Percentiles rank a stretch among this genome's conserved stretches.
Evolutionary conservation across 148 eudicot species (phyloP).

Genomic region (Persicaria maculosa): DNA sequence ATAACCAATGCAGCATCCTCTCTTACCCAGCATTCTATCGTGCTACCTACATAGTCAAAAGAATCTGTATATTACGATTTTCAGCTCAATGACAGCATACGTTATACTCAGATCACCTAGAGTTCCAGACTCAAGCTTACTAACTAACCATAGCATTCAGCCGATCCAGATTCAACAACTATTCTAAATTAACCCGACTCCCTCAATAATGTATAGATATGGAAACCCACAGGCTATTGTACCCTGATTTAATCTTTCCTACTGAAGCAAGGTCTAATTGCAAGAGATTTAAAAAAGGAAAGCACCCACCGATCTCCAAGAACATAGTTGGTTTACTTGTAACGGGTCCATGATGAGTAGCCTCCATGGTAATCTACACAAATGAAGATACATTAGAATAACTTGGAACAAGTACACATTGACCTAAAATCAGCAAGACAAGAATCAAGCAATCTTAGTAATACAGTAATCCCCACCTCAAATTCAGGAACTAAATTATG

Average conservation of each 20-base stretch:
- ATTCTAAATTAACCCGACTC: neutral
- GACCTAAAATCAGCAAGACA: neutral
- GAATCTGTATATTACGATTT: neutral
- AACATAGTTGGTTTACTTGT: constrained; percentile 85
- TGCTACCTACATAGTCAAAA: constrained; percentile 58
- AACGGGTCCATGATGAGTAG: constrained; percentile 90
- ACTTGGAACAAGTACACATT: neutral
- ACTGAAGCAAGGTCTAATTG: neutral
- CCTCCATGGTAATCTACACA: constrained; percentile 78
- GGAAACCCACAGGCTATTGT: neutral
- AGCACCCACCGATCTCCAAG: constrained; percentile 64
- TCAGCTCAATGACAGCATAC: neutral
- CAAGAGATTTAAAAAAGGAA: neutral
- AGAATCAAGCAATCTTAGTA: neutral
- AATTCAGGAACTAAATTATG: constrained; percentile 68
- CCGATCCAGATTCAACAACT: neutral
- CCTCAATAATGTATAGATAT: neutral
- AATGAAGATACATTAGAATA: neutral
- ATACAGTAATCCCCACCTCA: constrained; percentile 39
- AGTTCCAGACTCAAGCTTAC: neutral
- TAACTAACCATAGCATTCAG: neutral
- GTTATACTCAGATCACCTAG: neutral
- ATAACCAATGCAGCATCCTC: constrained; percentile 80
- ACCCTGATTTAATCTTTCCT: neutral
- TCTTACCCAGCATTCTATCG: constrained; percentile 76